phyloP scores from a whole-genome alignment of 345 rosid genomes.

The Brassica nigra region DNA sequence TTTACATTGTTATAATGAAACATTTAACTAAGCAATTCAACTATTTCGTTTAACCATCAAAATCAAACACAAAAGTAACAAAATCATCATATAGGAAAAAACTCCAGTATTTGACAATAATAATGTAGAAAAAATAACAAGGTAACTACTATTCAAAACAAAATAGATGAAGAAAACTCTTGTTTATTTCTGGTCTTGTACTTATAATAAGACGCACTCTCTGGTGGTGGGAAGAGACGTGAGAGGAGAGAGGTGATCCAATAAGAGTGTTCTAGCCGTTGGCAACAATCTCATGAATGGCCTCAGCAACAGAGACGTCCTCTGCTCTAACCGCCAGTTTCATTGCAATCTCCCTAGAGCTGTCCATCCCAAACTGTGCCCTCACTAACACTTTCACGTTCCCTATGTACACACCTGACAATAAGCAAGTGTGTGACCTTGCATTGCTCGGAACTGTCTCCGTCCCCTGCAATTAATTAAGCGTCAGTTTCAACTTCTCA shows the following conservation, averaged over 20 bases:
- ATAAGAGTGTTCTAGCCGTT: slow-evolving; percentile 51
- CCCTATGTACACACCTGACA: slow-evolving; percentile 89
- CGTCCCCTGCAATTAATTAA: slow-evolving; percentile 60
- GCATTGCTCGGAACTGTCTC: slow-evolving; percentile 81
- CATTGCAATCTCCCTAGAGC: slow-evolving; percentile 85
- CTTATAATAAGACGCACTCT: slow-evolving; percentile 9
- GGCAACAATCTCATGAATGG: slow-evolving; percentile 86
- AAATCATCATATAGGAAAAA: background rate
- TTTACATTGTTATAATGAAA: too few species aligned
- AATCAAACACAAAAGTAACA: background rate
- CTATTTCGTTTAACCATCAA: background rate
- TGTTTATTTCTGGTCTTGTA: background rate
- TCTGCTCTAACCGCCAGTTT: slow-evolving; percentile 85
- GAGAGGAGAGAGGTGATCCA: too few species aligned
- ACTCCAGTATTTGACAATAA: slow-evolving; percentile 13
- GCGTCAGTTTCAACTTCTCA: slow-evolving; percentile 21
- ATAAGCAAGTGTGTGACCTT: slow-evolving; percentile 88
- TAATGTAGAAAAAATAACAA: background rate
- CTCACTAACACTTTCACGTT: slow-evolving; percentile 76
- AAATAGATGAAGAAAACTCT: slow-evolving; percentile 1
- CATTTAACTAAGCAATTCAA: background rate
- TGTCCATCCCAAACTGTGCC: slow-evolving; percentile 82
- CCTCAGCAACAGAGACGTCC: slow-evolving; percentile 71
- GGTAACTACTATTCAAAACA: background rate
- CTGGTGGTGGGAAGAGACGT: background rate